Evolutionary conservation across 257 asterid genomes (phyloP).

Genomic region (Nicotiana noctiflora): DNA sequence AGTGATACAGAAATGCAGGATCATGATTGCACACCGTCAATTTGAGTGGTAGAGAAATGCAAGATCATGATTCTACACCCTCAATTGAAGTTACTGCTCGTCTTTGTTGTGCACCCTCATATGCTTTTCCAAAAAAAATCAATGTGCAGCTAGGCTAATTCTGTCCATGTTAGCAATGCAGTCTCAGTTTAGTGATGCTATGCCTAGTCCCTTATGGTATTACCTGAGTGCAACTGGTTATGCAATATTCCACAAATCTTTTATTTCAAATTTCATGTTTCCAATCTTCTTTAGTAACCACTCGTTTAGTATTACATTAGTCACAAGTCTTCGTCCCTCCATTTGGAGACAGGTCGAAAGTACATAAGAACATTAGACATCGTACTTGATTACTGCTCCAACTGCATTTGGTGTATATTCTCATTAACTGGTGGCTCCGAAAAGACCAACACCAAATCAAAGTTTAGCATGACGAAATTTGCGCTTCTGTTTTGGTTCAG

Average conservation of each 20-base stretch:
- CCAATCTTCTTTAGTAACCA: neutral
- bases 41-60: no score
- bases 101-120: neutral
- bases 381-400: no score
- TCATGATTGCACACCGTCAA: no score
- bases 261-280: neutral
- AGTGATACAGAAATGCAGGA: neutral
- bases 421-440: neutral
- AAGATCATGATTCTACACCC: neutral
- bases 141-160: neutral
- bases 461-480: neutral
- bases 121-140: neutral
- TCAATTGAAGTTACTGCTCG: neutral
- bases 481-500: conserved; percentile 24
- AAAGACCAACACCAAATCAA: neutral
- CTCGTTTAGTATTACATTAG: neutral
- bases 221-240: neutral
- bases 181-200: neutral
- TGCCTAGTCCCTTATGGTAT: neutral
- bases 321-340: no score
- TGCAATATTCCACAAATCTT: neutral
- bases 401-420: neutral
- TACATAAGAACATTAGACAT: no score
- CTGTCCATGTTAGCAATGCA: neutral
- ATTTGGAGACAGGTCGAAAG: no score